These are phyloP conservation scores for Mortierella sp. DNA, from an alignment of 371 early-diverging fungal genomes.

Conservation along the genomic window DNA sequence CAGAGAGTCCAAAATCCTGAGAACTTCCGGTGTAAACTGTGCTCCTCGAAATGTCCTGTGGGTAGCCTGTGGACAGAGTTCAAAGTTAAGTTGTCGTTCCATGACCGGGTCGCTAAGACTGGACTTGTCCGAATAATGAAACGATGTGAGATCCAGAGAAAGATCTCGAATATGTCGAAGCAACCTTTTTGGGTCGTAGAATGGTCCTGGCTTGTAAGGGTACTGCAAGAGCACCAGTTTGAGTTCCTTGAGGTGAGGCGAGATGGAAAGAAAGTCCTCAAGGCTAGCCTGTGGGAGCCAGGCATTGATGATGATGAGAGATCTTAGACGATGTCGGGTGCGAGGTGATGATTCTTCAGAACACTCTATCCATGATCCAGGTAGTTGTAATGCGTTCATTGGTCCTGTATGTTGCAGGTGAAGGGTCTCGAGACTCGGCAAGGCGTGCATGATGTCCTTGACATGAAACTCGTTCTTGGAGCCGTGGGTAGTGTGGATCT, in stretches of 20 bases:
- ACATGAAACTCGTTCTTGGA: background rate
- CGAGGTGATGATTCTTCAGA: background rate
- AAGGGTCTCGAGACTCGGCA: background rate
- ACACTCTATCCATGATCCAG: background rate
- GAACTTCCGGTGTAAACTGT: background rate
- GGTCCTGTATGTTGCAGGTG: background rate
- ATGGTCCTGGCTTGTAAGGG: background rate
- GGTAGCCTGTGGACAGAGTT: background rate
- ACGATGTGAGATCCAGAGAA: background rate
- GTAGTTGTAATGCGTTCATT: background rate
- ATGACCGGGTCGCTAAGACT: background rate
- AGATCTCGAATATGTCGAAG: background rate
- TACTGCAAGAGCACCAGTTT: background rate
- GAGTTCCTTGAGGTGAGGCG: background rate
- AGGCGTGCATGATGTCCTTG: background rate
- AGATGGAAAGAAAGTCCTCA: background rate
- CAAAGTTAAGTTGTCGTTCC: background rate
- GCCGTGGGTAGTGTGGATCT: background rate
- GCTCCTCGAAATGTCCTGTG: background rate
- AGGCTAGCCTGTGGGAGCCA: constrained; percentile 1
- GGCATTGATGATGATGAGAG: background rate
- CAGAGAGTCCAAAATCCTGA: background rate
- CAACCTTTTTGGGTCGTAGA: background rate
- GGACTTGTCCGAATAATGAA: background rate
- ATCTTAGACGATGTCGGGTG: background rate